Percentiles rank a stretch among this genome's conserved stretches.
Evolutionary conservation across 2,329 filamentous ascomycete species (phyloP).

Genomic region (Arthrobotrys conoides): DNA sequence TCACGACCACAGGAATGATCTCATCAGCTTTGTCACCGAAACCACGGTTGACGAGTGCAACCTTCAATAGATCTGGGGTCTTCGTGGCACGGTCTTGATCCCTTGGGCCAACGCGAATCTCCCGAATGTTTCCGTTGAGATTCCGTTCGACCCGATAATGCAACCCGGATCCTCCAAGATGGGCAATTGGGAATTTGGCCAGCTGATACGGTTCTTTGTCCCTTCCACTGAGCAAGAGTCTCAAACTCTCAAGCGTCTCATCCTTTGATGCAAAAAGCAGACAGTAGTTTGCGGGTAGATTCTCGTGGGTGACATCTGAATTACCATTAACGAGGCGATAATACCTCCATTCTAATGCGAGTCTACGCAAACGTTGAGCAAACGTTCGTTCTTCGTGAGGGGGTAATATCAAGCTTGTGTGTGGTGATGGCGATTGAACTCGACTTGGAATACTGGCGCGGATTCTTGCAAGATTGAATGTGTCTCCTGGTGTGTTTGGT

Average conservation of each 20-base stretch:
- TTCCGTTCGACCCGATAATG: conserved; percentile 56
- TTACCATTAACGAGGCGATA: conserved; percentile 58
- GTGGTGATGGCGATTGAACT: conserved; percentile 54
- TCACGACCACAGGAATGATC: conserved; percentile 47
- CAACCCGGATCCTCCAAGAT: conserved; percentile 53
- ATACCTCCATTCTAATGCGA: conserved; percentile 59
- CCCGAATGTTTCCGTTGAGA: conserved; percentile 57
- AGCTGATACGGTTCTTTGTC: conserved; percentile 55
- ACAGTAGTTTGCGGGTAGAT: conserved; percentile 54
- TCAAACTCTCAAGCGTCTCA: conserved; percentile 57
- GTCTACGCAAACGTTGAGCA: conserved; percentile 58
- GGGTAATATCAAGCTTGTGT: conserved; percentile 55
- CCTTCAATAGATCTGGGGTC: conserved; percentile 40
- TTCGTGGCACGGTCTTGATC: conserved; percentile 54
- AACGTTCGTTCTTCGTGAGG: conserved; percentile 60
- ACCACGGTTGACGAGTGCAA: conserved; percentile 38
- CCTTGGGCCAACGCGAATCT: conserved; percentile 54
- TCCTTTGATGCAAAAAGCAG: conserved; percentile 58
- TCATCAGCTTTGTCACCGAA: conserved; percentile 52
- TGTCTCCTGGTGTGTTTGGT: conserved; percentile 49
- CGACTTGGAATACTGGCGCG: conserved; percentile 57
- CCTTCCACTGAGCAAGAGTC: conserved; percentile 54
- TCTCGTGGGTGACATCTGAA: conserved; percentile 53
- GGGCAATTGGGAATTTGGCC: conserved; percentile 50
- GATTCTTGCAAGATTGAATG: conserved; percentile 61